Evolutionary conservation across 2,329 filamentous ascomycete genomes (phyloP).

Genomic region (Exutisphaerella laricina): DNA sequence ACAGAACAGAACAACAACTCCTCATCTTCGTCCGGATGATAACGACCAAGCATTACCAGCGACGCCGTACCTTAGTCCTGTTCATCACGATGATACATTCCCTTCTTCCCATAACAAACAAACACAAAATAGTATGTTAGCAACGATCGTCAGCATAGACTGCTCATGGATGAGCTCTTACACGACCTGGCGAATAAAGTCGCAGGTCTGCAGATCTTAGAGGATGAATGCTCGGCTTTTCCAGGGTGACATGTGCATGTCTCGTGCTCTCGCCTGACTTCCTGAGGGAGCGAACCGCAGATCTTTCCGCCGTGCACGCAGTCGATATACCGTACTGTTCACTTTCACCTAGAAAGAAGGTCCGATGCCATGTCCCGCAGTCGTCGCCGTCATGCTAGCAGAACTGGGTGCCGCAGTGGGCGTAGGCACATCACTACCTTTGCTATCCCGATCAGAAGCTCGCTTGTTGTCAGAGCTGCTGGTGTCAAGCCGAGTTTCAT

Average conservation of each 20-base stretch:
- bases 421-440: constrained; percentile 8
- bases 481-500: constrained; percentile 20
- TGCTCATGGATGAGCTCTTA: too few relatives aligned
- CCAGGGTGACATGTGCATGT: not conserved
- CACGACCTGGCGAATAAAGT: too few relatives aligned
- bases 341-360: too few relatives aligned
- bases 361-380: not conserved
- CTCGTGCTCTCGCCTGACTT: not conserved
- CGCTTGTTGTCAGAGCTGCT: not conserved
- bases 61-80: not conserved
- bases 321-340: too few relatives aligned
- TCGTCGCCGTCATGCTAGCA: not conserved
- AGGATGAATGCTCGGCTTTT: too few relatives aligned
- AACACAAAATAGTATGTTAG: not conserved
- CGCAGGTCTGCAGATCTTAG: too few relatives aligned
- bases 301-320: too few relatives aligned
- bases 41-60: constrained; percentile 2
- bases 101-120: not conserved
- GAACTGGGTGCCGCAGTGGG: constrained; percentile 5
- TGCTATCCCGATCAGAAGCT: constrained; percentile 1
- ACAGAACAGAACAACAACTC: not conserved
- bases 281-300: not conserved
- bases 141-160: too few relatives aligned
- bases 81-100: not conserved
- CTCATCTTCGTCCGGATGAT: not conserved